Base-by-base conservation (phyloP, 2,329 filamentous ascomycete genomes). In the Atkinsonella hypoxylon region DNA sequence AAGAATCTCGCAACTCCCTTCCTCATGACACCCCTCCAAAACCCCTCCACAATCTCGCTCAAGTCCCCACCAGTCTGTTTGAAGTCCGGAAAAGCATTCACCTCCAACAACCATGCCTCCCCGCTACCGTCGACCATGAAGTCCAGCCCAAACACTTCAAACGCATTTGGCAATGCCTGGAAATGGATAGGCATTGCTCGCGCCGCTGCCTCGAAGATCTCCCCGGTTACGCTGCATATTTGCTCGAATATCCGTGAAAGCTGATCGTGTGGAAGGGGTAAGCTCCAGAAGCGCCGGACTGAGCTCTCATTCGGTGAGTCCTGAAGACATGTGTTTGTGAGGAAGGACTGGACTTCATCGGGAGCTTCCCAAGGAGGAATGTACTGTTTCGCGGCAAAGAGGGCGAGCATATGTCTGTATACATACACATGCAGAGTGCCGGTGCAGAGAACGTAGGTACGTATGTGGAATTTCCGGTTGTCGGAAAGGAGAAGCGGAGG, bases 81-180 rank as follows among this genome's bases (percentile, higher is more conserved):
- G 63, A 97, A 97, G 70, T 98, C 93, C 10, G 93, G 93, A 68
- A 95, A 98, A 0, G 91, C 88, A 71, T 98, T 98, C 32, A 95
- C 79, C 71, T 98, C 93, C 51, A 98, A 71, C 61, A 98, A 65
- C 81, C 83, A 96, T 3, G 81, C 78, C 3, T 61, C 74, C 0
- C 81, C 83, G 9, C 64, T 60, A 0, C 64, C 74, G 60, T 89
- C 87, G 10, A 96, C 82, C 60, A 98, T 66, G 63, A 93, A 98
- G 64, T 98, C 93, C 41, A 97, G 67, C 0, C 93, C 93, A 64
- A 87, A 98, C 8, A 94, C 73, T 71, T 98, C 93, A 63, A 97
- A 97, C 0, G 85, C 87, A 64, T 94, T 91, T 0, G 83, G 82
- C 46, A 95, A 65, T 15, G 90, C 82, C 68, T 96, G 89, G 71